Base-by-base conservation (phyloP, 139 green algal species). In the Raphidocelis subcapitata region DNA sequence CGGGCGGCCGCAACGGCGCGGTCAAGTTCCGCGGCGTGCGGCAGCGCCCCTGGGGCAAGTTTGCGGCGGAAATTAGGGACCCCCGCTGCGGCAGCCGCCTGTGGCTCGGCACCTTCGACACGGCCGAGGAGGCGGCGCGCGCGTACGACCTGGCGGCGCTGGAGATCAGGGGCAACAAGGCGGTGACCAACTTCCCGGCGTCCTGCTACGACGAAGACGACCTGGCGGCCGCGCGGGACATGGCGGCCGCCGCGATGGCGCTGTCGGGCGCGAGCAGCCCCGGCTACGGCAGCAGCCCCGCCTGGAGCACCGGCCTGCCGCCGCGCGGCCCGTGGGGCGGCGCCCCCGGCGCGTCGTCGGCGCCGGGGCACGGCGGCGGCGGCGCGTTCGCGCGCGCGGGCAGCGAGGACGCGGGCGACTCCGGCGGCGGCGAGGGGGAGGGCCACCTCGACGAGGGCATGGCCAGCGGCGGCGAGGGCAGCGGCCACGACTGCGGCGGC, bases 71-170 rank as follows among this genome's bases (percentile, higher is more conserved):
- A 72, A 95, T 95, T 62, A 76, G 90, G 1, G 90, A 93, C 65
- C 88, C 88, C 5, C 70, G 77, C 41, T 79, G 76, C 57, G 86
- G 87, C 31, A 82, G 77, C 46, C 78, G 91, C 15, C 67, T 92
- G 71, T 97, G 92, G 92, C 84, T 97, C 67, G 92, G 92, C 56
- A 97, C 91, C 8, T 97, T 93, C 81, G 91, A 97, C 68, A 90
- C 86, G 3, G 86, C 90, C 15, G 83, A 93, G 82, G 90, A 94
- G 79, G 91, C 92, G 20, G 92, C 92, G 2, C 65, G 83, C 24
- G 91, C 92, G 15, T 97, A 97, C 66, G 92, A 97, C 79, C 81
- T 80, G 10, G 91, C 91, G 1, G 92, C 92, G 0, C 56, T 91
- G 18, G 80, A 92, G 57, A 96, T 96, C 65, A 73, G 92, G 0